A percentile compares a stretch with the other conserved stretches of the same genome.
Conservation (phyloP, 352 stramenopile genomes). For the Globisporangium ultimum region DNA sequence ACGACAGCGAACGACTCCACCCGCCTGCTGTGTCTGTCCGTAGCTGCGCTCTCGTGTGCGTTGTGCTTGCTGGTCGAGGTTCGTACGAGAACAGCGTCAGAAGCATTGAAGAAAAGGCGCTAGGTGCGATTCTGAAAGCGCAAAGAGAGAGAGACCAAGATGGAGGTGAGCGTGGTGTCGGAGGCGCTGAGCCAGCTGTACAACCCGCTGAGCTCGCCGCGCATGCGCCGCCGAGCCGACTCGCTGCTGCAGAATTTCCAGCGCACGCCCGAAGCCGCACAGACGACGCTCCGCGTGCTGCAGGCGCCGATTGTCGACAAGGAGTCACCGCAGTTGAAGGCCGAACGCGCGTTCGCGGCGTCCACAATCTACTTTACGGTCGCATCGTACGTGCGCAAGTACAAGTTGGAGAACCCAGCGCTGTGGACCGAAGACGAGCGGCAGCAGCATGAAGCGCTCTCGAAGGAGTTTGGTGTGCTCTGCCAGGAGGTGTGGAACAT, state of each 20-base stretch:
- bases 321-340: conserved; percentile 29
- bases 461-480: conserved; percentile 57
- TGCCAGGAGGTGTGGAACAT: conserved; percentile 79
- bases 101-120: no score
- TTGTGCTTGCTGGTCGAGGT: no score
- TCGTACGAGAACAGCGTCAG: no score
- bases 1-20: no score
- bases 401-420: conserved; percentile 57
- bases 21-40: no score
- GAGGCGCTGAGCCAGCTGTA: conserved; percentile 74
- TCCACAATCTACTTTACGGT: conserved; percentile 74
- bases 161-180: conserved; percentile 50
- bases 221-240: conserved; percentile 66
- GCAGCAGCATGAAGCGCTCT: conserved; percentile 43
- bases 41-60: no score
- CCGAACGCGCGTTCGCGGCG: conserved; percentile 62
- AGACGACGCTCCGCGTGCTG: conserved; percentile 54
- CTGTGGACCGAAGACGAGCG: conserved; percentile 53
- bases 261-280: conserved; percentile 57
- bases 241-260: conserved; percentile 75
- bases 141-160: conserved; percentile 7
- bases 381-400: conserved; percentile 63
- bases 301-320: conserved; percentile 41
- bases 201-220: conserved; percentile 60
- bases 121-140: no score